Percentiles rank a stretch among this genome's conserved stretches.
These are phyloP conservation scores for Udeniomyces megalosporus DNA, from an alignment of 768 basidiomycete genomes.

Conservation along the genomic window DNA sequence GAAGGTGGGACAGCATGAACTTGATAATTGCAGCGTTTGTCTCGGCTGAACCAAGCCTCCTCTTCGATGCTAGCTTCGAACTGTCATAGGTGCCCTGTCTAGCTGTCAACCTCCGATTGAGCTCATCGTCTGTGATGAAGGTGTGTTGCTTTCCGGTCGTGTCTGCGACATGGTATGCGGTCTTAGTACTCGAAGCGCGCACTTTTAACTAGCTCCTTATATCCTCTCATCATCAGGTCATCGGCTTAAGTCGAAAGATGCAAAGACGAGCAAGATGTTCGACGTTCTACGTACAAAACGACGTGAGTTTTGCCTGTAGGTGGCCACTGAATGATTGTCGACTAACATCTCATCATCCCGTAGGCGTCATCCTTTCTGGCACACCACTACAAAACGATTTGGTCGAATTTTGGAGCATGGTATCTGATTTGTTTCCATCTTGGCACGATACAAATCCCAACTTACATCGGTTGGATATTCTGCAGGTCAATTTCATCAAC, in stretches of 20 bases:
- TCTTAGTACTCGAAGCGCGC: too few relatives aligned
- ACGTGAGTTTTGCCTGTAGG: conserved; percentile 29
- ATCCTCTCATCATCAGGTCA: conserved; percentile 42
- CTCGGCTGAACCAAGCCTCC: background rate
- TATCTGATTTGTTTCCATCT: conserved; percentile 26
- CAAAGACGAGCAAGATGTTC: conserved; percentile 79
- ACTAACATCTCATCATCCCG: background rate
- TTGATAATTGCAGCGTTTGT: too few relatives aligned
- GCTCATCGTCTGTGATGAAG: conserved; percentile 90
- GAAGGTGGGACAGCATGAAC: conserved; percentile 30
- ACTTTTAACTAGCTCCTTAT: too few relatives aligned
- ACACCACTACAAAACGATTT: conserved; percentile 97
- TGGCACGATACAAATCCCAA: background rate
- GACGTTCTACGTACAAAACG: conserved; percentile 55
- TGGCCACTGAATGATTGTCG: background rate
- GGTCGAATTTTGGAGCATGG: conserved; percentile 92
- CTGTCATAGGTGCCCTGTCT: conserved; percentile 26
- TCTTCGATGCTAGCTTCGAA: conserved; percentile 14
- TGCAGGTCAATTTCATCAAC: conserved; percentile 64
- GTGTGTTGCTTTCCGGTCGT: conserved; percentile 29
- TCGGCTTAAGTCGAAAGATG: conserved; percentile 75
- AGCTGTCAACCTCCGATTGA: conserved; percentile 58
- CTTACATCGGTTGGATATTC: background rate
- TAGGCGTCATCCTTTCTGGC: conserved; percentile 51
- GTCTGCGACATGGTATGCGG: too few relatives aligned